Base-by-base conservation (phyloP, 2,329 filamentous ascomycete genomes). In the Penicillium expansum region DNA sequence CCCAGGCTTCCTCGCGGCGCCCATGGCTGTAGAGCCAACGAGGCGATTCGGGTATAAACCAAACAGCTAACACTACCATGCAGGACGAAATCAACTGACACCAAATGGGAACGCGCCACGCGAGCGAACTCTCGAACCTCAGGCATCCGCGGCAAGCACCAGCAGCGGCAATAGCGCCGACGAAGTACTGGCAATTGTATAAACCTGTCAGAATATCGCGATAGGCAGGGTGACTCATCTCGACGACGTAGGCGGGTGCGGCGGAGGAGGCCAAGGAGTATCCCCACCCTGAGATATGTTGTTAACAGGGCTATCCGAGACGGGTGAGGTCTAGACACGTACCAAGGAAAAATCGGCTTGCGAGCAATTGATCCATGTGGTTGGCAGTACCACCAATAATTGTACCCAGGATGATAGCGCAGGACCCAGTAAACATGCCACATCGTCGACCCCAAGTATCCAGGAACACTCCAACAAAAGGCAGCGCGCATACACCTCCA, bases 201-300 rank as follows among this genome's bases (percentile, higher is more conserved):
- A 86, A 79, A 41, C 83, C 86, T 0, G 84, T 86, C 62, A 86
- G 76, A 22, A 84, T 76, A 39, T 84, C 85, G 59, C 86, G 80
- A 69, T 84, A 85, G 2, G 82, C 80, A 0, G 86, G 86, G 64
- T 88, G 86, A 1, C 83, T 80, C 56, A 86, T 78, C 68, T 89
- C 86, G 41, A 84, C 82, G 14, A 83, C 82, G 67, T 87, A 87
- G 18, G 84, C 81, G 2, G 86, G 86, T 1, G 82, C 85, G 9
- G 84, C 83, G 3, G 82, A 80, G 5, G 82, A 80, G 4, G 82
- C 81, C 57, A 88, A 83, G 2, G 81, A 79, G 41, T 85, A 83
- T 38, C 85, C 85, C 55, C 83, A 82, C 7, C 82, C 57, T 55
- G 13, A 5, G 32, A 24, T 18, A 38, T n/a, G 2, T 14, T 35